Evolutionary conservation across 1,284 basidiomycete genomes (phyloP), one percentile per base, ranked within the genome.

Genomic region (Trametes hirsuta): DNA sequence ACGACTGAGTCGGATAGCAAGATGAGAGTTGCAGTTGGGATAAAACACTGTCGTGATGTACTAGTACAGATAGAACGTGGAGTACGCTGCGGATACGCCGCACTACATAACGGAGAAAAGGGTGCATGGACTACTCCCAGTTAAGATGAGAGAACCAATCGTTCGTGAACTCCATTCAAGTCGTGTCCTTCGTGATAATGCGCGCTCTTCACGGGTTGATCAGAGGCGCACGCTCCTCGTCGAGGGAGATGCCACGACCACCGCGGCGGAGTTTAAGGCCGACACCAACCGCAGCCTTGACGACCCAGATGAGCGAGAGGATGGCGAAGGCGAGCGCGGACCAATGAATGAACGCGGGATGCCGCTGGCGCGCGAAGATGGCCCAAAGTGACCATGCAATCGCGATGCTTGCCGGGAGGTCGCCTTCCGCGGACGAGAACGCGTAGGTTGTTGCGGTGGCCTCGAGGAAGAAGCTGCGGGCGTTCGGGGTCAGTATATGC

Each of bases 401-500:
- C 66, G 91, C 92, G 70, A 95, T 83, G 44, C 92, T 90, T 1
- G 92, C 94, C 8, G 94, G 93, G 45, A 97, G 84, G 70, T 98
- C 95, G 64, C 95, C 95, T 74, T 97, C 94, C 2, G 85, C 79
- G 14, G 89, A 88, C 47, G 92, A 92, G 80, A 95, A 94, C 47
- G 94, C 93, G 74, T 98, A 97, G 1, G 93, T 91, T 6, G 90
- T 93, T 0, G 93, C 90, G 11, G 95, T 97, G 21, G 87, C 90
- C 76, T 97, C 95, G 64, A 98, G 88, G 89, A 97, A 97, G 79
- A 97, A 87, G 65, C 88, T 90, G 60, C 24, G 50, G 12, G 53
- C 47, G 18, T 18, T 1, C 70, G 71, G 37, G 41, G 44, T 67
- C 39, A 67, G 55, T 48, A 18, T 10, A 11, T 15, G 45, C 6